A percentile compares a stretch with the other conserved stretches of the same genome.
Evolutionary conservation across 345 rosid species (phyloP).

Genomic region (Schrenkiella parvula): DNA sequence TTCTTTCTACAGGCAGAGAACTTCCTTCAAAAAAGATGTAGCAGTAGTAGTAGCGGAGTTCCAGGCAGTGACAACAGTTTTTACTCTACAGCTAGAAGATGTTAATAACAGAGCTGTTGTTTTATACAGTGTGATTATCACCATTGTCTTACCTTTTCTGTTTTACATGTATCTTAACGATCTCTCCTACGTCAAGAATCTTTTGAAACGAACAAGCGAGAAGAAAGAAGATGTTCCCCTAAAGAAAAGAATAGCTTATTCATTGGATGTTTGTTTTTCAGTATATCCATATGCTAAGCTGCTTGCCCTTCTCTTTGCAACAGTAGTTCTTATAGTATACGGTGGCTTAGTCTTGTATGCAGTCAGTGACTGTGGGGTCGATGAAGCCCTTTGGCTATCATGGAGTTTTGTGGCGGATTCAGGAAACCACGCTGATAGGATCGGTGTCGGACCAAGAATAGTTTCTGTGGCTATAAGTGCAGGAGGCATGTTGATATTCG

Average conservation of each 20-base stretch:
- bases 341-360: constrained; percentile 87
- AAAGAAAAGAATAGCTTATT: constrained; percentile 88
- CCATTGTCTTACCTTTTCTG: constrained; percentile 58
- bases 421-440: constrained; percentile 82
- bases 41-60: constrained; percentile 18
- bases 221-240: constrained; percentile 72
- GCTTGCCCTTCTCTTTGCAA: constrained; percentile 82
- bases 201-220: constrained; percentile 42
- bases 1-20: constrained; percentile 69
- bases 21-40: constrained; percentile 43
- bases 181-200: constrained; percentile 53
- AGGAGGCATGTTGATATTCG: constrained; percentile 91
- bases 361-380: constrained; percentile 71
- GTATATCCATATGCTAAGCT: constrained; percentile 87
- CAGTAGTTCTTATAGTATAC: constrained; percentile 68
- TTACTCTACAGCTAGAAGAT: constrained; percentile 35
- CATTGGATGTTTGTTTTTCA: constrained; percentile 85
- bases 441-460: constrained; percentile 73
- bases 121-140: constrained; percentile 49
- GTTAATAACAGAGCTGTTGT: constrained; percentile 58
- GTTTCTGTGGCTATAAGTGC: constrained; percentile 89
- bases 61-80: constrained; percentile 24
- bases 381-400: constrained; percentile 88
- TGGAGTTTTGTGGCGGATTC: constrained; percentile 96
- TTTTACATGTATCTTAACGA: constrained; percentile 69